Base-by-base conservation (phyloP, 768 basidiomycete species). In the Termitomyces sp. region DNA sequence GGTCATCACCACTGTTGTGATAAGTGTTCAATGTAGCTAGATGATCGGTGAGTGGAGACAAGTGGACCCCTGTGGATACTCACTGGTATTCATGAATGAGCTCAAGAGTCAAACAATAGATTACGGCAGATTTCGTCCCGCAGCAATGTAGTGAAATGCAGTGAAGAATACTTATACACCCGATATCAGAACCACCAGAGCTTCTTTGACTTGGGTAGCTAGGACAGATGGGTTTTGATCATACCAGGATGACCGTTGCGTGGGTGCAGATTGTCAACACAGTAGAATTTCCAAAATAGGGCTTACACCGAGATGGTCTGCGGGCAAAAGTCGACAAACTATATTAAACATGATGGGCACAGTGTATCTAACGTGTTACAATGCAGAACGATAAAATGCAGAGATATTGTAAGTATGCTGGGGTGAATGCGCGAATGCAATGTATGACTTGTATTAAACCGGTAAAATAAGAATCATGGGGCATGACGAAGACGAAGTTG, bases 301-400 rank as follows among this genome's bases (percentile, higher is more conserved):
- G 9, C 16, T 51, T 36, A 35, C 30, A 4, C 30, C 6, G 4
- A 30, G 30, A 30, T 30, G 30, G 30, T 30, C 32, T 32, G 32
- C 32, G 32, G 2, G 14, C 38, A 16, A 43, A 43, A 43, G 20
- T 14, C n/a, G 33, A 51, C 51, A 57, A 53, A 47, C 12, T 61
- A 57, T 58, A 51, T 58, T 53, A 53, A 65, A 68, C 66, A 63
- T 65, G 60, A 60, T 69, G 64, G 64, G 64, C 68, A 69, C 63
- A 72, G 61, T 68, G 68, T 71, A 73, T 77, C 74, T 76, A 79
- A 64, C 72, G 77, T 65, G 69, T 71, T 82, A 82, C 79, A 82
- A 69, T 79, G 76, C 77, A 70, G 61, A 63, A 65, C 46, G 62
- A 66, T 68, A 67, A 67, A 65, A 65, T 68, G 66, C 66, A 57